phyloP scores from a whole-genome alignment of 345 rosid species.

The Syzygium oleosum region DNA sequence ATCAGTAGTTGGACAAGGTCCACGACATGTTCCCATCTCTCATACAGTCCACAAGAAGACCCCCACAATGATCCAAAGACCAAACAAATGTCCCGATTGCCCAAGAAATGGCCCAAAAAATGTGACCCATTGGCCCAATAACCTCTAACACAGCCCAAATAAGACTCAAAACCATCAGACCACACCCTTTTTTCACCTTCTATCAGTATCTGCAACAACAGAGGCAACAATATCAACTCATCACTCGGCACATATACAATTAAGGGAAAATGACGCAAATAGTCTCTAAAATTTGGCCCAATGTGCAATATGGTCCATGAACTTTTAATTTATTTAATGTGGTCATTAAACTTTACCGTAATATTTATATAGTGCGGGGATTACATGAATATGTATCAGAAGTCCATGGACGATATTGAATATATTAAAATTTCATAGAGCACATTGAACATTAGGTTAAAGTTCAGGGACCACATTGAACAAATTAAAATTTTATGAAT shows the following conservation, averaged over 20 bases:
- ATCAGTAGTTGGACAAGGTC: not conserved
- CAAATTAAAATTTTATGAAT: no score
- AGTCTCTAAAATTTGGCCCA: no score
- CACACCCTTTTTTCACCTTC: not conserved
- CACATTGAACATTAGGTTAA: no score
- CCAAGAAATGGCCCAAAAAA: not conserved
- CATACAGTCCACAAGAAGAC: not conserved
- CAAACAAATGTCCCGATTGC: not conserved
- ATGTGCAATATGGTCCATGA: no score
- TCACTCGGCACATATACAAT: not conserved
- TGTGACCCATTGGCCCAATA: not conserved
- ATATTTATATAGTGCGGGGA: no score
- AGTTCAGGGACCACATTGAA: no score
- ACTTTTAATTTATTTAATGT: no score
- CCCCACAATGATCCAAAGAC: not conserved
- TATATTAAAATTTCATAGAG: no score
- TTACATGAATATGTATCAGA: no score
- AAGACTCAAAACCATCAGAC: not conserved
- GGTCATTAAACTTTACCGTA: no score
- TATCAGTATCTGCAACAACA: not conserved
- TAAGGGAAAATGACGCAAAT: no score
- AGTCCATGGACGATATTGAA: no score
- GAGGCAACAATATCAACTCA: not conserved
- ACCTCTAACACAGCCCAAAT: not conserved
- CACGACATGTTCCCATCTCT: not conserved